phyloP scores from a whole-genome alignment of 495 filamentous ascomycete genomes.

The Aeminium ludgeri region DNA sequence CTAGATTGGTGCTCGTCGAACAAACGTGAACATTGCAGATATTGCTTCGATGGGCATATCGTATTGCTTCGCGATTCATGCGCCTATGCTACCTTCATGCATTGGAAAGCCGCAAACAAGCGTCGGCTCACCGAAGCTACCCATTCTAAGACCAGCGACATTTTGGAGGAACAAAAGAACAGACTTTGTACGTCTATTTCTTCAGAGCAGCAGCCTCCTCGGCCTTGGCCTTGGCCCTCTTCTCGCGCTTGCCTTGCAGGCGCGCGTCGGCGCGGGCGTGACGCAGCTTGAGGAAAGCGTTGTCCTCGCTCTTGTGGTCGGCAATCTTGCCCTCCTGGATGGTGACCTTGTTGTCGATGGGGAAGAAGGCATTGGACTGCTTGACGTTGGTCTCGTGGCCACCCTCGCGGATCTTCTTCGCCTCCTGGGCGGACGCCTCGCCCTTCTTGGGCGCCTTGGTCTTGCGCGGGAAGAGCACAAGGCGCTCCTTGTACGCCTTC shows the following conservation, averaged over 20 bases:
- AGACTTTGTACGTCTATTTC: constrained; percentile 71
- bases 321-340: constrained; percentile 68
- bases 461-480: constrained; percentile 97
- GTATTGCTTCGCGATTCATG: too few relatives aligned
- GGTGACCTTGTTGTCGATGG: constrained; percentile 48
- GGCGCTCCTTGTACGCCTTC: constrained; percentile 80
- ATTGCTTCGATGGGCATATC: too few relatives aligned
- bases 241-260: constrained; percentile 67
- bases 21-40: too few relatives aligned
- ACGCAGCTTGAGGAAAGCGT: constrained; percentile 71
- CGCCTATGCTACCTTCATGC: too few relatives aligned
- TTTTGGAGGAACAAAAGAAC: too few relatives aligned
- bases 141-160: too few relatives aligned
- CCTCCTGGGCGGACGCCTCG: constrained; percentile 75
- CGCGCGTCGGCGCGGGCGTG: constrained; percentile 73
- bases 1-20: too few relatives aligned
- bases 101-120: too few relatives aligned
- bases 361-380: constrained; percentile 28
- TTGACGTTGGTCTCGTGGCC: constrained; percentile 36
- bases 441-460: constrained; percentile 76
- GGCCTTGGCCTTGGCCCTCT: constrained; percentile 84
- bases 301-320: constrained; percentile 58
- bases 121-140: too few relatives aligned
- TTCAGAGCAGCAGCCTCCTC: constrained; percentile 74
- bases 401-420: constrained; percentile 55